phyloP scores from a whole-genome alignment of 805 yeast genomes.

The Saccharomycopsis javanensis region DNA sequence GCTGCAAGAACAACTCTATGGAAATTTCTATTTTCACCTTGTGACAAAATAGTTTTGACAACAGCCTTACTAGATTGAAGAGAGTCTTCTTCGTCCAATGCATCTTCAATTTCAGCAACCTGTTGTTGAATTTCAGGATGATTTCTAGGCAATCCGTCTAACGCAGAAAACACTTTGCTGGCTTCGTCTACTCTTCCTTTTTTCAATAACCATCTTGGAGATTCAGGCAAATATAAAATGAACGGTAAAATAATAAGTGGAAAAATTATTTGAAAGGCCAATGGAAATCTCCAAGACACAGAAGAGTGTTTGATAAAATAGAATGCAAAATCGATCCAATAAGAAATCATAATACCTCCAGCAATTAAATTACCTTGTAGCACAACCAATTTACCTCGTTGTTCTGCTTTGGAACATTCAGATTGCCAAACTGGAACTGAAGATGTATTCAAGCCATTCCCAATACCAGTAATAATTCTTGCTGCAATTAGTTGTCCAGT shows the following conservation, averaged over 20 bases:
- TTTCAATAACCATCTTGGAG: slow-evolving; percentile 48
- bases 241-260: slow-evolving; percentile 24
- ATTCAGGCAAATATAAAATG: slow-evolving; percentile 35
- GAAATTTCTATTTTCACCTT: slow-evolving; percentile 52
- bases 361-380: slow-evolving; percentile 63
- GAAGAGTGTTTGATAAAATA: slow-evolving; percentile 34
- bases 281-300: slow-evolving; percentile 60
- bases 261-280: slow-evolving; percentile 61
- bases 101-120: slow-evolving; percentile 10
- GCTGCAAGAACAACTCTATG: slow-evolving; percentile 53
- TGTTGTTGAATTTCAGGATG: no score
- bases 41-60: no score
- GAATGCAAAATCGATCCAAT: slow-evolving; percentile 66
- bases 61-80: slow-evolving; percentile 34
- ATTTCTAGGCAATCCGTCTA: slow-evolving; percentile 31
- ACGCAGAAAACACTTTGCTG: slow-evolving; percentile 10
- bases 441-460: no score
- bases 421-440: no score
- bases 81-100: not conserved
- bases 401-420: slow-evolving; percentile 56
- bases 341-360: slow-evolving; percentile 64
- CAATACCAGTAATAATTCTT: no score
- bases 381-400: slow-evolving; percentile 58
- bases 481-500: no score
- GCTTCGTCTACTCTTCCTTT: slow-evolving; percentile 11